phyloP scores from a whole-genome alignment of 2,329 filamentous ascomycete genomes.

The Paraconiothyrium sp. region DNA sequence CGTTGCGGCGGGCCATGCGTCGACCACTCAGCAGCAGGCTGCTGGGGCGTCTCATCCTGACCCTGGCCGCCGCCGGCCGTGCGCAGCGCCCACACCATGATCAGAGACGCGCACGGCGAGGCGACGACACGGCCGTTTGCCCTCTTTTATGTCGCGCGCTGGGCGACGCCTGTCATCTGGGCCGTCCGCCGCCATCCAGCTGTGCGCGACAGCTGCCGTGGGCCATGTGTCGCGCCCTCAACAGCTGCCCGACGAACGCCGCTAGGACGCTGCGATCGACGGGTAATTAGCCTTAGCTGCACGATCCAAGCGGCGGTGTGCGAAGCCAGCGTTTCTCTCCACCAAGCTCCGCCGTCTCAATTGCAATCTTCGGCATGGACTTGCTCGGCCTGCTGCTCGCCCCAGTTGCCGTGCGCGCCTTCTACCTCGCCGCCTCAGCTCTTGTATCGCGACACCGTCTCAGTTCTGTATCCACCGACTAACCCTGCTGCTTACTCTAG shows the following conservation, averaged over 20 bases:
- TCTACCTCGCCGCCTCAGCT: constrained; percentile 51
- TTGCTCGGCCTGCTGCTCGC: background rate
- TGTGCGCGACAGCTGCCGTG: background rate
- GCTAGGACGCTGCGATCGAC: constrained; percentile 10
- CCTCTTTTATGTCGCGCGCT: background rate
- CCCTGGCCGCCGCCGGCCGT: constrained; percentile 5
- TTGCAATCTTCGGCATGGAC: constrained; percentile 11
- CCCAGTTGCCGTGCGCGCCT: constrained; percentile 36
- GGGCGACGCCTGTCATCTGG: background rate
- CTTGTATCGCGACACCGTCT: constrained; percentile 50
- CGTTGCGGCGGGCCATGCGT: constrained; percentile 8
- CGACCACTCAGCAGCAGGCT: constrained; percentile 16
- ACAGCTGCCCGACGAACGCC: background rate
- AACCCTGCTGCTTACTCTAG: constrained; percentile 48
- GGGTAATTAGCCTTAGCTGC: constrained; percentile 8
- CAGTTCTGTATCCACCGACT: constrained; percentile 33
- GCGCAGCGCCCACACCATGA: constrained; percentile 4
- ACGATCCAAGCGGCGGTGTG: constrained; percentile 4
- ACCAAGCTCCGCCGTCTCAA: background rate
- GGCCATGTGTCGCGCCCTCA: constrained; percentile 7
- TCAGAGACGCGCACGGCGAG: background rate
- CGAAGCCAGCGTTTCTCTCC: constrained; percentile 5
- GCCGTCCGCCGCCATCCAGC: background rate
- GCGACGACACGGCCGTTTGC: background rate
- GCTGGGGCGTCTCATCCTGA: constrained; percentile 4